Conservation (phyloP, 306 rosid species). For the Clitoria ternatea region DNA sequence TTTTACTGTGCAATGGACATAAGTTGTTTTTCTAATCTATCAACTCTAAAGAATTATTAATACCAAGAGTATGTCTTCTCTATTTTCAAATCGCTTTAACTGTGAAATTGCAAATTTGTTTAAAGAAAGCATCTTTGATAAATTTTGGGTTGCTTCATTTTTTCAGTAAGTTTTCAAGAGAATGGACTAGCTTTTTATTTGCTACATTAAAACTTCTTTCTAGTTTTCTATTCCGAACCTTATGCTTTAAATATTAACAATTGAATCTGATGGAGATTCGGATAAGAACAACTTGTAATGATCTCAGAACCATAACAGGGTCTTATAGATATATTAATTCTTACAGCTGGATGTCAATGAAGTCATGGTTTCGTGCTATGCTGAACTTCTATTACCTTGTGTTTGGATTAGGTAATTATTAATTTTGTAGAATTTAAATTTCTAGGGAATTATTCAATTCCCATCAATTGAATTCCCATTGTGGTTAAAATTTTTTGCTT, state of each 20-base stretch:
- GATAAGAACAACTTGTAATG: background rate
- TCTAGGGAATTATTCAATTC: too few relatives aligned
- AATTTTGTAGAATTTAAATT: too few relatives aligned
- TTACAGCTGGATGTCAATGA: background rate
- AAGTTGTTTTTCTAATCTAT: background rate
- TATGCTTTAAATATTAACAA: background rate
- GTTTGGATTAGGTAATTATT: too few relatives aligned
- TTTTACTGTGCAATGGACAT: conserved; percentile 1
- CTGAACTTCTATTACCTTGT: background rate
- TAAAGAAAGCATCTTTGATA: conserved; percentile 5
- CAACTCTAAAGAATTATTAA: conserved; percentile 1
- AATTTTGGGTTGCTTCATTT: background rate
- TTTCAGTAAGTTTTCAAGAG: background rate
- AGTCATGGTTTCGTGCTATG: background rate
- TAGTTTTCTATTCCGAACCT: background rate
- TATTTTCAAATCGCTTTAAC: background rate
- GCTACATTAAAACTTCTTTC: background rate
- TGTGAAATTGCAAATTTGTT: background rate
- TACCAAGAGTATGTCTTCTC: background rate
- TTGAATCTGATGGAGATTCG: conserved; percentile 12
- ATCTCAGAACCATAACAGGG: background rate
- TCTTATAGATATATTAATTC: background rate
- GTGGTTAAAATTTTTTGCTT: too few relatives aligned
- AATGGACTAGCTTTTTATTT: conserved; percentile 9
- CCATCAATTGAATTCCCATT: too few relatives aligned